These are phyloP conservation scores for Amanita rubescens DNA, from an alignment of 768 basidiomycete species.

Conservation along the genomic window DNA sequence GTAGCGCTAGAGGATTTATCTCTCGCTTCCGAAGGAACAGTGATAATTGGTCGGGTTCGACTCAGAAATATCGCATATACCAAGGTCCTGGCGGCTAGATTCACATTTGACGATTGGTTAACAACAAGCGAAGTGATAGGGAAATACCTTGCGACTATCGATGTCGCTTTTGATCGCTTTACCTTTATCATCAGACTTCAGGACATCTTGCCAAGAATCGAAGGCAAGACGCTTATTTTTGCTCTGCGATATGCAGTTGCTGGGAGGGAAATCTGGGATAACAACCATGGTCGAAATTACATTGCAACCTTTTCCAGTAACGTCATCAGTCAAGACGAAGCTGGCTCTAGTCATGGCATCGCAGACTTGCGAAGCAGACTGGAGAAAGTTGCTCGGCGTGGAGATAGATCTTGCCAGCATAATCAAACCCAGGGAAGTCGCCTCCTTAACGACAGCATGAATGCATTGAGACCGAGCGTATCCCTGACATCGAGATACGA, in stretches of 20 bases:
- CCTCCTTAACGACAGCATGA: slow-evolving; percentile 14
- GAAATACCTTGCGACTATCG: slow-evolving; percentile 46
- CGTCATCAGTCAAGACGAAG: slow-evolving; percentile 16
- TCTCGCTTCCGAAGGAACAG: slow-evolving; percentile 43
- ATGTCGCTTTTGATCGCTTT: slow-evolving; percentile 64
- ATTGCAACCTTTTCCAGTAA: slow-evolving; percentile 54
- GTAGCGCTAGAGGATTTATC: slow-evolving; percentile 48
- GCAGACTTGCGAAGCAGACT: slow-evolving; percentile 59
- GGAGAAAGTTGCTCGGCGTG: slow-evolving; percentile 49
- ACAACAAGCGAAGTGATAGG: slow-evolving; percentile 92
- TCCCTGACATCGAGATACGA: slow-evolving; percentile 53
- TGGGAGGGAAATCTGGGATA: slow-evolving; percentile 88
- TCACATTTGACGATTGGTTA: slow-evolving; percentile 93
- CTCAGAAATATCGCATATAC: slow-evolving; percentile 84
- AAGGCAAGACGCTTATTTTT: slow-evolving; percentile 76
- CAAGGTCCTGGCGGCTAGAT: slow-evolving; percentile 83
- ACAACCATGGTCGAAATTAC: slow-evolving; percentile 77
- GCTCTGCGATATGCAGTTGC: slow-evolving; percentile 67
- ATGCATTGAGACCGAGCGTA: slow-evolving; percentile 27
- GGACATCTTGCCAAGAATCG: slow-evolving; percentile 69
- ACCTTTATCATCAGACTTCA: slow-evolving; percentile 67
- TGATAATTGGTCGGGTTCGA: slow-evolving; percentile 65
- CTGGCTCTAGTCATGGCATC: slow-evolving; percentile 34
- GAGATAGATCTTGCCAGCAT: slow-evolving; percentile 18
- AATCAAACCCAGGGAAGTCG: slow-evolving; percentile 9